Percentiles rank a stretch among this genome's conserved stretches.
phyloP scores from a whole-genome alignment of 208 protist genomes.

The Trypanosoma rangeli region DNA sequence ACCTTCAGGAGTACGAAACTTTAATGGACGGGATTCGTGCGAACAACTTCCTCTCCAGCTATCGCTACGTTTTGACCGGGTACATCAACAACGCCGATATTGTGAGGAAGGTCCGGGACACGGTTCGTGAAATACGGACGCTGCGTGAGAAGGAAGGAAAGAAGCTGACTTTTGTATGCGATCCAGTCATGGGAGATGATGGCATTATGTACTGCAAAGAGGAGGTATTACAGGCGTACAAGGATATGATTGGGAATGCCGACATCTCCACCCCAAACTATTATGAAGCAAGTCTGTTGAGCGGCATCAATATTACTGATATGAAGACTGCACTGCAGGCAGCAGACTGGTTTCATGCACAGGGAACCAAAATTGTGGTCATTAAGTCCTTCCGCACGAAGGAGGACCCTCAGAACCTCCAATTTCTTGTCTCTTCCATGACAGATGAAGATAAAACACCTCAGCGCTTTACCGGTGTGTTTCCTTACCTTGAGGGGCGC shows the following conservation, averaged over 20 bases:
- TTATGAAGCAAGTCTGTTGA: constrained; percentile 91
- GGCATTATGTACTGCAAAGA: constrained; percentile 93
- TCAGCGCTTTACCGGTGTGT: constrained; percentile 58
- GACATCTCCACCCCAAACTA: constrained; percentile 93
- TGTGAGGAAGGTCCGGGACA: constrained; percentile 55
- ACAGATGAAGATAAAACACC: constrained; percentile 17
- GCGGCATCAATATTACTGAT: constrained; percentile 59
- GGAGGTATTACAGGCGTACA: constrained; percentile 89
- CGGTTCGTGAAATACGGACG: constrained; percentile 63
- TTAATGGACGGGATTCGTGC: constrained; percentile 85
- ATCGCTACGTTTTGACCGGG: constrained; percentile 92
- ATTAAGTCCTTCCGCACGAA: constrained; percentile 79
- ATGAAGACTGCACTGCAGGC: constrained; percentile 54
- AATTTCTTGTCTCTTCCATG: constrained; percentile 45
- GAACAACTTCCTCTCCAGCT: constrained; percentile 81
- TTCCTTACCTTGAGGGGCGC: constrained; percentile 71
- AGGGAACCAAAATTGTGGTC: constrained; percentile 70
- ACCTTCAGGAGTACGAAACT: constrained; percentile 66
- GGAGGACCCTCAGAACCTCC: constrained; percentile 44
- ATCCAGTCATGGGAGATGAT: constrained; percentile 96
- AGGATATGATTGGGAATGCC: constrained; percentile 65
- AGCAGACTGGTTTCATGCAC: constrained; percentile 78
- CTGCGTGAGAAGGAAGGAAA: constrained; percentile 40
- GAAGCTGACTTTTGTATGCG: constrained; percentile 84
- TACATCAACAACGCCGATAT: constrained; percentile 93